Evolutionary conservation across 805 yeast genomes (phyloP).

Genomic region (Metschnikowia henanensis): DNA sequence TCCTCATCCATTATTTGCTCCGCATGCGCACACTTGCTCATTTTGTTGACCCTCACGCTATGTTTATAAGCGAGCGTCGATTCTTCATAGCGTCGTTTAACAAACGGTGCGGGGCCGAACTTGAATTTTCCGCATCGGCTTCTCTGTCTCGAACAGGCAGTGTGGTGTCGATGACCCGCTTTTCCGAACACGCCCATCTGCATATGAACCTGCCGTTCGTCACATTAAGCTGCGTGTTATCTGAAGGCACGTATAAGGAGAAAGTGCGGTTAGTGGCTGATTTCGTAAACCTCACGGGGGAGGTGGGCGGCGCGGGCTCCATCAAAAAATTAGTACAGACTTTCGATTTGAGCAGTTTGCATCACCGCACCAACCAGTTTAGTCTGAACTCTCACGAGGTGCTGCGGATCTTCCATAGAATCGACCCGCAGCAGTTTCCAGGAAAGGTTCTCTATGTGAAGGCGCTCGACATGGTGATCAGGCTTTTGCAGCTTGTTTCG

Average conservation of each 20-base stretch:
- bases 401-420: conserved; percentile 8
- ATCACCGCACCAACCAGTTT: conserved; percentile 1
- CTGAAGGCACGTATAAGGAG: conserved; percentile 20
- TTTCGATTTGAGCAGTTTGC: conserved; percentile 12
- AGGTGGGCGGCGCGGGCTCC: conserved; percentile 10
- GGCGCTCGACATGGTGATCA: conserved; percentile 16
- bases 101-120: conserved; percentile 15
- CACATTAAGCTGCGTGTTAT: conserved; percentile 14
- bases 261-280: conserved; percentile 16
- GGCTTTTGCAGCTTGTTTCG: conserved; percentile 16
- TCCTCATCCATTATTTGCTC: conserved; percentile 13
- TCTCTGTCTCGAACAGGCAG: conserved; percentile 17
- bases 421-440: conserved; percentile 14
- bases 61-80: conserved; percentile 9
- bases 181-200: neutral
- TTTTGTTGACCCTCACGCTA: conserved; percentile 9
- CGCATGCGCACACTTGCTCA: conserved; percentile 8
- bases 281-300: conserved; percentile 9
- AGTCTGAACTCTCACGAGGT: conserved; percentile 10
- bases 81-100: conserved; percentile 13
- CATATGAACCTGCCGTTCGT: neutral
- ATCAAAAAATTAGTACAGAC: conserved; percentile 8
- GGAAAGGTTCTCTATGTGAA: conserved; percentile 15
- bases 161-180: conserved; percentile 14
- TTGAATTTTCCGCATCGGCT: conserved; percentile 18